Conservation (phyloP, 306 rosid genomes). For the Notholithocarpus densiflorus region DNA sequence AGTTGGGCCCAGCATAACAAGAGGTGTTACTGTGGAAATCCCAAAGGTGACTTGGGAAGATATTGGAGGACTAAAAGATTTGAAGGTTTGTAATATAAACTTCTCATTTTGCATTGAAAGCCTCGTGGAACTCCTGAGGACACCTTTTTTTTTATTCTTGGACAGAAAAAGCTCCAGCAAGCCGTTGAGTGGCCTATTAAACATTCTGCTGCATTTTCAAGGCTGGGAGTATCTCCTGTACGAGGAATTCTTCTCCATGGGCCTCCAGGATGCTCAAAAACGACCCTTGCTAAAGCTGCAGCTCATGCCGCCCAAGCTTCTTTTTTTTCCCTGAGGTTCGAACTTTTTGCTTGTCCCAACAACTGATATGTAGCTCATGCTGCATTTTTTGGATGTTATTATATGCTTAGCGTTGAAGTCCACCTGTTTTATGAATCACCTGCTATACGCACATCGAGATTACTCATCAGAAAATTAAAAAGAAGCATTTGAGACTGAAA, state of each 20-base stretch:
- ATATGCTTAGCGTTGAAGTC: not conserved
- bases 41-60: constrained; percentile 93
- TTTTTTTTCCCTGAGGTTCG: constrained; percentile 88
- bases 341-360: not conserved
- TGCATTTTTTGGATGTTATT: not conserved
- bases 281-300: constrained; percentile 95
- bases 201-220: constrained; percentile 58
- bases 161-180: constrained; percentile 82
- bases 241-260: constrained; percentile 96
- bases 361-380: not conserved
- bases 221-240: constrained; percentile 80
- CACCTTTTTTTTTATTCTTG: constrained; percentile 9
- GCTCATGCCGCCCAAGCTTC: constrained; percentile 92
- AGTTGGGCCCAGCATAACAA: constrained; percentile 85
- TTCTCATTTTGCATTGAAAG: constrained; percentile 17
- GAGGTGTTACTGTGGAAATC: constrained; percentile 84
- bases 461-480: too few species aligned
- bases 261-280: constrained; percentile 97
- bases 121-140: constrained; percentile 8
- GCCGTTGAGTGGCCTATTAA: constrained; percentile 94
- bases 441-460: not conserved
- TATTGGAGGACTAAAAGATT: constrained; percentile 77
- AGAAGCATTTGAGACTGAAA: not conserved
- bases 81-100: constrained; percentile 60
- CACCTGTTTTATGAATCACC: not conserved